A percentile compares a stretch with the other conserved stretches of the same genome.
Evolutionary conservation across 139 green algal genomes (phyloP).

Genomic region (Asterochloris erici): DNA sequence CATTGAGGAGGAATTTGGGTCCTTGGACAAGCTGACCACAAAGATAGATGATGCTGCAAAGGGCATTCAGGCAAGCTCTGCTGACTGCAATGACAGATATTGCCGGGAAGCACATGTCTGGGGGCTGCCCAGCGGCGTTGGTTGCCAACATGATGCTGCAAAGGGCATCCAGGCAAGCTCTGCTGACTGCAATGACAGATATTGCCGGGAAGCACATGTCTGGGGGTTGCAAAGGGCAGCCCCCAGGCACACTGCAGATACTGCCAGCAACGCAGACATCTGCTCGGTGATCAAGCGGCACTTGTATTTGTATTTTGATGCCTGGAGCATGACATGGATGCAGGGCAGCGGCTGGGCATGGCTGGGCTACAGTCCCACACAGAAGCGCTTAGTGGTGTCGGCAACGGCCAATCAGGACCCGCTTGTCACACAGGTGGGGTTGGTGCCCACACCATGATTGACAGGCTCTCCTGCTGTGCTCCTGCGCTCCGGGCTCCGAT

Average conservation of each 20-base stretch:
- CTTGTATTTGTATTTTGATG: not conserved
- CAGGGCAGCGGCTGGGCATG: constrained; percentile 96
- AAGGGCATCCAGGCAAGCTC: constrained; percentile 59
- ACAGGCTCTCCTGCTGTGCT: no score
- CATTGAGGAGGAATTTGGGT: constrained; percentile 88
- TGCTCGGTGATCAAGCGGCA: not conserved
- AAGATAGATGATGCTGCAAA: constrained; percentile 79
- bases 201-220: no score
- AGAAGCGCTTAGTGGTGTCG: constrained; percentile 61
- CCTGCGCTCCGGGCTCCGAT: not conserved
- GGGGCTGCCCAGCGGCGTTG: no score
- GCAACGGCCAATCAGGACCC: constrained; percentile 92
- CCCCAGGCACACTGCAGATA: no score
- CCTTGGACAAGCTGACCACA: constrained; percentile 72
- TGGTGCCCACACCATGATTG: not conserved
- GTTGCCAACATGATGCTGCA: no score
- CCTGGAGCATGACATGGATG: not conserved
- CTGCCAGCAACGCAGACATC: no score
- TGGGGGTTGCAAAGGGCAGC: not conserved
- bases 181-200: not conserved
- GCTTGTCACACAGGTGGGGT: constrained; percentile 44
- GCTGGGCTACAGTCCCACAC: constrained; percentile 83
- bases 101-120: no score
- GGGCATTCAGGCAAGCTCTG: constrained; percentile 61
- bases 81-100: not conserved